phyloP scores from a whole-genome alignment of 2,329 filamentous ascomycete genomes.

The Monosporascus sp. region DNA sequence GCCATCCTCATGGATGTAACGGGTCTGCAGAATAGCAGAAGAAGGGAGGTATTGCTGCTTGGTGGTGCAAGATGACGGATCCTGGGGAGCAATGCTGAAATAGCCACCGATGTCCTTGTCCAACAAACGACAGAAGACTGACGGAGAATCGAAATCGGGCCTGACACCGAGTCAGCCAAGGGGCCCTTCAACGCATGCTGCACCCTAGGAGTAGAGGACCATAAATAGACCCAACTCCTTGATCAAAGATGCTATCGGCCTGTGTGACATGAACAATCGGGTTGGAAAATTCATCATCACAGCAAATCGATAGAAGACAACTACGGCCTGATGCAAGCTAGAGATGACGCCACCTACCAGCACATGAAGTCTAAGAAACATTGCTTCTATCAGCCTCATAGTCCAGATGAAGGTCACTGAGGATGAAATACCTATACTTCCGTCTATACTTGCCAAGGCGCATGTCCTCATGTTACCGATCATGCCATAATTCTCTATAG shows the following conservation, averaged over 20 bases:
- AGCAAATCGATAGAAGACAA: too few relatives aligned
- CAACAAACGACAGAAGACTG: constrained; percentile 67
- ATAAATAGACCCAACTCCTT: too few relatives aligned
- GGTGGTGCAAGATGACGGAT: constrained; percentile 52
- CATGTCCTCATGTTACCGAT: constrained; percentile 79
- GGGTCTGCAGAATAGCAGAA: constrained; percentile 69
- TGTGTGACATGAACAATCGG: too few relatives aligned
- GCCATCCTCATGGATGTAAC: constrained; percentile 72
- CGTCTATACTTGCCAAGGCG: constrained; percentile 68
- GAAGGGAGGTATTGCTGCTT: constrained; percentile 76
- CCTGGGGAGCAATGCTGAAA: constrained; percentile 60
- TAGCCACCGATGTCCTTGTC: constrained; percentile 71
- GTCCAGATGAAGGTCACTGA: not conserved
- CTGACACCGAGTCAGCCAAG: constrained; percentile 29
- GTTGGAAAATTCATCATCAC: too few relatives aligned
- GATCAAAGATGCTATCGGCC: too few relatives aligned
- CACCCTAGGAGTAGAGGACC: too few relatives aligned
- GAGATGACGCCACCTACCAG: constrained; percentile 45
- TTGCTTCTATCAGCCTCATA: not conserved
- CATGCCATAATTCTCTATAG: constrained; percentile 73
- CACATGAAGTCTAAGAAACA: constrained; percentile 61
- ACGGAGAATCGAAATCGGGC: constrained; percentile 76
- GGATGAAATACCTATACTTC: constrained; percentile 46
- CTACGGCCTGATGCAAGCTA: not conserved
- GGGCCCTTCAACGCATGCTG: not conserved